Evolutionary conservation across 345 rosid genomes (phyloP).

Genomic region (Rubroshorea leprosula): DNA sequence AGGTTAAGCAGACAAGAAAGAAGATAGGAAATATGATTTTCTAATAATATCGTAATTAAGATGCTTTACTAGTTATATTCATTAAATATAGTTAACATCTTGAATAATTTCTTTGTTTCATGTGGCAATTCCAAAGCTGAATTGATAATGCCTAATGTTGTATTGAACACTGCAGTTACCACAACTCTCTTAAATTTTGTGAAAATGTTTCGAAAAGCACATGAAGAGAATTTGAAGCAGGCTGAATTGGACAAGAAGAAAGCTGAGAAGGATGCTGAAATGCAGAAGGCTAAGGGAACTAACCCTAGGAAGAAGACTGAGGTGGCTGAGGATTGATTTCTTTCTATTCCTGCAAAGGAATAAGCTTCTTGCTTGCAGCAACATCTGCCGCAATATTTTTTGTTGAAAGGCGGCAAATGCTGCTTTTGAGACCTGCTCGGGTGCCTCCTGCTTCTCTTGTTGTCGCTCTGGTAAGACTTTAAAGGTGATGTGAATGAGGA

Average conservation of each 20-base stretch:
- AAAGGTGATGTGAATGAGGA: conserved; percentile 10
- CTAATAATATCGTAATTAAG: background rate
- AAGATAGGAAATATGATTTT: background rate
- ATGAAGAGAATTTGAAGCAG: conserved; percentile 86
- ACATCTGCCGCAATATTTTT: conserved; percentile 16
- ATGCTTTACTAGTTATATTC: no score
- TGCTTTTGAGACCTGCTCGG: conserved; percentile 16
- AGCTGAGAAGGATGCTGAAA: conserved; percentile 87
- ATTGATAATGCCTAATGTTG: conserved; percentile 10
- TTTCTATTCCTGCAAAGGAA: conserved; percentile 12
- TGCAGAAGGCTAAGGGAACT: conserved; percentile 76
- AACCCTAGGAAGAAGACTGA: conserved; percentile 52
- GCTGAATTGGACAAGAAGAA: conserved; percentile 90
- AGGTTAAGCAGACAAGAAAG: no score
- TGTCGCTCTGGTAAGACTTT: conserved; percentile 15
- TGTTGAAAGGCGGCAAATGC: conserved; percentile 12
- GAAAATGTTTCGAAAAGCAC: conserved; percentile 84
- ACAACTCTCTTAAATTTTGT: conserved; percentile 82
- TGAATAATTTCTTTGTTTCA: background rate
- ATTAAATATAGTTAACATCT: background rate
- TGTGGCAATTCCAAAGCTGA: conserved; percentile 10
- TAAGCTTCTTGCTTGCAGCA: conserved; percentile 23
- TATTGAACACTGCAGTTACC: conserved; percentile 52
- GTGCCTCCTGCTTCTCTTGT: conserved; percentile 13
- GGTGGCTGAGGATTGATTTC: conserved; percentile 31